Base-by-base conservation (phyloP, 345 rosid genomes). In the Euclidium syriacum region DNA sequence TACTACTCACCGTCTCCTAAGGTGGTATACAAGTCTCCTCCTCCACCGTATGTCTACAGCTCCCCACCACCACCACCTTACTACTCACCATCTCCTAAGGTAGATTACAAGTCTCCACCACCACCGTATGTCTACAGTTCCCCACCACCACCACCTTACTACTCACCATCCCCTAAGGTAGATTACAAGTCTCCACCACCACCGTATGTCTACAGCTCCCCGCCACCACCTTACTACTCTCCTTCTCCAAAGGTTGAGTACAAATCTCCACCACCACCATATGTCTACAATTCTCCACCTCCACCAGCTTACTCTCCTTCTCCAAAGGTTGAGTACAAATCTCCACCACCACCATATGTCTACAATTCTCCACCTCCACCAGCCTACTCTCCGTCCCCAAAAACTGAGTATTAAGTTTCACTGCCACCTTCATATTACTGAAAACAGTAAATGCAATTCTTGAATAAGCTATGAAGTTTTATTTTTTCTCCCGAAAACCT, bases 401-500 rank as follows among this genome's bases (percentile, higher is more conserved):
- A 53, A 35, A 53, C 30, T 10, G 56, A 26, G 20, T 51, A 51
- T 3, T 16, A 51, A 51, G 17, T 24, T 4, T 30, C 16, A 50
- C 8, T 12, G 7, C 4, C 58, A 19, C 58, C 58, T 20, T 41
- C 69, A 2, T 64, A 64, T 42, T 52, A 64, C 52, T 62, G 34
- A 51, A 49, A 27, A 14, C 42, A 52, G 18, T 29, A 39, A 39
- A 64, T 8, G 4, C 1, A 11, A n/a, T 10, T 14, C 12, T 23
- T 6, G n/a, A 41, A 4, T 29, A 51, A 19, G 7, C 15, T 14
- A 19, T 6, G 3, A 1, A 30, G 7, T 52, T 52, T 41, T 43
- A 43, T 44, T 52, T 22, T 10, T 39, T 38, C 10, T 9, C 33
- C 8, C n/a, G n/a, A n/a, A n/a, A n/a, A n/a, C 39, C 5, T 64